A percentile compares a stretch with the other conserved stretches of the same genome.
These are phyloP conservation scores for Aphanomyces invadans DNA, from an alignment of 352 stramenopile species.

Conservation along the genomic window DNA sequence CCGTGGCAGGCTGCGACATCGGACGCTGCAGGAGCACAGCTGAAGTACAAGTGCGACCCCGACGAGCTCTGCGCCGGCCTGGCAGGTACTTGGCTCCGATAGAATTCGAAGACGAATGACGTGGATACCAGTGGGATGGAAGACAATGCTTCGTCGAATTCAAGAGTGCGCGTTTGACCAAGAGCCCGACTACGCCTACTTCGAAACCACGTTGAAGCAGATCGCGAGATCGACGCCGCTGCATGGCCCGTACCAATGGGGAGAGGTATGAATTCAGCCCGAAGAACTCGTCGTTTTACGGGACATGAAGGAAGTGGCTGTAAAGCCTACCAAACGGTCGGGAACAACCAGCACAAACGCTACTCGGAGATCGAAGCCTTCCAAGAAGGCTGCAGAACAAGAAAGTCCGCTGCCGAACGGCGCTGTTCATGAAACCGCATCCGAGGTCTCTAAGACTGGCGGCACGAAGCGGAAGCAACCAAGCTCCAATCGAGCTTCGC, in stretches of 20 bases:
- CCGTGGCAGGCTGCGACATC: constrained; percentile 55
- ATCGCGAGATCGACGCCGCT: constrained; percentile 3
- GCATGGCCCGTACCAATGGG: constrained; percentile 8
- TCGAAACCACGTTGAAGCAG: constrained; percentile 21
- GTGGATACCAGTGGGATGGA: constrained; percentile 42
- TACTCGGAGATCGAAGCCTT: too few species aligned
- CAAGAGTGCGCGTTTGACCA: constrained; percentile 60
- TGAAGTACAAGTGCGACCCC: constrained; percentile 50
- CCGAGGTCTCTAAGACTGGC: not conserved
- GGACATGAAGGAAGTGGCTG: too few species aligned
- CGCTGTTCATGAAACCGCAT: too few species aligned
- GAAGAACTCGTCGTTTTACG: too few species aligned
- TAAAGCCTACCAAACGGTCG: not conserved
- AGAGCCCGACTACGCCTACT: constrained; percentile 71
- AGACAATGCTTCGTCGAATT: constrained; percentile 46
- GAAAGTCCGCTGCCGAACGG: not conserved
- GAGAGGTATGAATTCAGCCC: not conserved
- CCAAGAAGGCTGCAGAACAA: not conserved
- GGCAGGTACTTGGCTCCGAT: constrained; percentile 27
- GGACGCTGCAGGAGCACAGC: constrained; percentile 56
- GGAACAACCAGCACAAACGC: too few species aligned
- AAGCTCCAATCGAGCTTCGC: too few species aligned
- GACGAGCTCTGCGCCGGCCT: constrained; percentile 50
- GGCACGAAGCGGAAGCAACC: constrained; percentile 34
- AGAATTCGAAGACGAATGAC: too few species aligned